Evolutionary conservation across 208 protist species (phyloP), one percentile per base, ranked within the genome.

Genomic region (Wallacemonas sp.): DNA sequence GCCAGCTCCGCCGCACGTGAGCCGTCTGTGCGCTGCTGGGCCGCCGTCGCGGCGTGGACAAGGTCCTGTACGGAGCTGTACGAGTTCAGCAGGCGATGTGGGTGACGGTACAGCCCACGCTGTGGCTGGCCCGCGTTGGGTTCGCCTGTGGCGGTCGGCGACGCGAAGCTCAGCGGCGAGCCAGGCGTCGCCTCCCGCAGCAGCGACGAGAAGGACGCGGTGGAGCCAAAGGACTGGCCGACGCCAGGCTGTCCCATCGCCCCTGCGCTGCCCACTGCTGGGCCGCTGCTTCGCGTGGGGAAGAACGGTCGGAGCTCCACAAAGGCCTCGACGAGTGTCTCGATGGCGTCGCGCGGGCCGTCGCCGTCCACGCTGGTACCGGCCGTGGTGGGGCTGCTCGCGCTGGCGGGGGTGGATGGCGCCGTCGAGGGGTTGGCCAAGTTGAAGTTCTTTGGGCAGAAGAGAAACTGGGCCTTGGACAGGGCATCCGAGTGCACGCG

Each of bases 361-460:
- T 46, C 29, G 8, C 52, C 14, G 59, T 68, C 25, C 33, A 33
- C 20, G 65, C 59, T 48, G 54, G n/a, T 16, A 26, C 18, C 44
- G 49, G 3, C 38, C 28, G 16, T 25, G 12, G 31, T n/a, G 4
- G 32, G 23, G 31, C 49, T 31, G 50, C 31, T 31, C 31, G 28
- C 45, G 31, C 22, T 44, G 31, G 59, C 41, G 18, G 44, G 16
- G 31, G 41, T 55, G 32, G 52, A 20, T 49, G 29, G 44, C 42
- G 38, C 45, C 28, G 50, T 44, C n/a, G 32, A 39, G 20, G 72
- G 70, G 42, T 73, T 68, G 2, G 80, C 42, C 12, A 87, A 61
- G 54, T 76, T 77, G 59, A 90, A 95, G 65, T 92, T 89, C 46
- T 82, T 83, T 16, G 89, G 86, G 39, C 67, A 87, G 63, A 89